Conservation (phyloP, 1,284 basidiomycete species). For the Ceratobasidium sp. region DNA sequence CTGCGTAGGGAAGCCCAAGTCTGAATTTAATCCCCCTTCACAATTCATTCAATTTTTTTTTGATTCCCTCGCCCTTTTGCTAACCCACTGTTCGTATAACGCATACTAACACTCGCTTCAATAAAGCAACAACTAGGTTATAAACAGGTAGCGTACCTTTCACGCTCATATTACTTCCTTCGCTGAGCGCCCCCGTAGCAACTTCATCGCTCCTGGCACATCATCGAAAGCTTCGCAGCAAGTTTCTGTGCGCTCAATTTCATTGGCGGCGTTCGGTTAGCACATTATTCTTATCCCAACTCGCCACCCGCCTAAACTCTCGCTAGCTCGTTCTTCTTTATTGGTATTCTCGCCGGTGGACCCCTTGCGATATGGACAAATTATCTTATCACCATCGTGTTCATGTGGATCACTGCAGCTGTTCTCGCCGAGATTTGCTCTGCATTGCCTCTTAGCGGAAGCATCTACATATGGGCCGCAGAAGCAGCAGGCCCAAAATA, state of each 20-base stretch:
- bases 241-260: conserved; percentile 86
- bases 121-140: conserved; percentile 76
- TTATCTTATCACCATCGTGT: conserved; percentile 76
- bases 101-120: neutral
- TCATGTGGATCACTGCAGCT: conserved; percentile 84
- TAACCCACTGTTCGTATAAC: neutral
- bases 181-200: conserved; percentile 55
- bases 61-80: conserved; percentile 13
- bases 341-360: conserved; percentile 81
- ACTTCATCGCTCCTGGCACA: conserved; percentile 81
- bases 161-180: neutral
- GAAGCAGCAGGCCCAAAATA: conserved; percentile 85
- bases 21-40: conserved; percentile 58
- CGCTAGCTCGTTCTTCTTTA: conserved; percentile 72
- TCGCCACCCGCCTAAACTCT: conserved; percentile 24
- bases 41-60: conserved; percentile 44
- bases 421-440: conserved; percentile 88
- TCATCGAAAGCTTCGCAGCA: conserved; percentile 81
- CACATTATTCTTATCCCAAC: conserved; percentile 1
- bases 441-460: conserved; percentile 81
- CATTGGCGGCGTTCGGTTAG: conserved; percentile 79
- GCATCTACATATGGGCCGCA: conserved; percentile 90
- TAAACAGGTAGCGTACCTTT: conserved; percentile 65
- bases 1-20: conserved; percentile 86
- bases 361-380: conserved; percentile 69